Base-by-base conservation (phyloP, 345 rosid genomes). In the Crucihimalaya himalaica region DNA sequence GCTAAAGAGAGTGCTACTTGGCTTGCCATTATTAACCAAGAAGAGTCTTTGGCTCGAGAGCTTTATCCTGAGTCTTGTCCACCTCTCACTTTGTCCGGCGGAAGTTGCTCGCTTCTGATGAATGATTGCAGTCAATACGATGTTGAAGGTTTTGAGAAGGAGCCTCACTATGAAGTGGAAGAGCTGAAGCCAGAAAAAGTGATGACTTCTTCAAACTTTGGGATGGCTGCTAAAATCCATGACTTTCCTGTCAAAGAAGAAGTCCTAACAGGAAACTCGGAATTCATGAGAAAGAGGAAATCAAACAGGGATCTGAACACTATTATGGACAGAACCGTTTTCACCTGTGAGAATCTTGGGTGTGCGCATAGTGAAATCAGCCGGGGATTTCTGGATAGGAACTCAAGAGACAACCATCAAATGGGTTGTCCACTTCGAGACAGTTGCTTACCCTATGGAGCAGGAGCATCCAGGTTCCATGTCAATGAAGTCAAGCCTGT, bases 1-100 rank as follows among this genome's bases (percentile, higher is more conserved):
- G 99, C 98, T 37, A 95, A 90, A 77, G 99, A 95, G 86, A 95
- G 98, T 83, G 99, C 99, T 27, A 89, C 92, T 35, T 95, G 99
- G 99, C 80, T 90, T 75, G 93, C 90, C 21, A 96, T 95, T 63
- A 81, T 95, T 79, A 85, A 83, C 83, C 86, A 84, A 47, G 97
- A 92, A 72, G 99, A 92, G 77, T 78, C 99, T 28, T 79, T 83
- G 35, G 83, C 92, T 62, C 81, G 57, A 63, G 97, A 90, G 80
- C 94, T 86, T 67, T 67, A 82, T 12, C 67, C 81, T 65, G 60
- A 61, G 81, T 43, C 81, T 1, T 71, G 75, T 66, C 76, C 81
- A 5, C 89, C 86, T 0, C 0, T 88, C 75, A 76, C 88, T 16
- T 78, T 89, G 4, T 76, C 83, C 0, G 87, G 89, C 5, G 75